Percentiles rank a stretch among this genome's conserved stretches.
phyloP scores from a whole-genome alignment of 805 yeast species.

The Candida namnaoensis region DNA sequence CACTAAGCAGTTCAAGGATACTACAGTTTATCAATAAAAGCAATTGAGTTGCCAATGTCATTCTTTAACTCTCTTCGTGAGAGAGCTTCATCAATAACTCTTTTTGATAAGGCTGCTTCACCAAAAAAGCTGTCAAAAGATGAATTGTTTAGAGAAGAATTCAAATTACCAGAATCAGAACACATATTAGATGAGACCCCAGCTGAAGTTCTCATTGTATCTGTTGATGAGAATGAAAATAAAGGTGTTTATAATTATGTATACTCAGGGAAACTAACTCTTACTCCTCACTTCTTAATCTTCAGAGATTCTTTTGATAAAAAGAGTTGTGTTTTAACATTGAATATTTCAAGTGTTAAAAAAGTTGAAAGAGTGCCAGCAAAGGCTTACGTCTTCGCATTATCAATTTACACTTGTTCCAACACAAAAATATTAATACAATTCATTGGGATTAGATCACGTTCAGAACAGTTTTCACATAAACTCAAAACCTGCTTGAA shows the following conservation, averaged over 20 bases:
- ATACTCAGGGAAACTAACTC: constrained; percentile 55
- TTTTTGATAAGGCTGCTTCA: constrained; percentile 28
- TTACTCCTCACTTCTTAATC: constrained; percentile 69
- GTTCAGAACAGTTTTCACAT: constrained; percentile 74
- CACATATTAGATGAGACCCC: constrained; percentile 53
- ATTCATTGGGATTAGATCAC: constrained; percentile 70
- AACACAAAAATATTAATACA: constrained; percentile 57
- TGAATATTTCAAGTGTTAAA: constrained; percentile 72
- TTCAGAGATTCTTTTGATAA: constrained; percentile 67
- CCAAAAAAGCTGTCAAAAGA: constrained; percentile 48
- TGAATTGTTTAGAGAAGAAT: constrained; percentile 60
- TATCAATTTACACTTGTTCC: constrained; percentile 61
- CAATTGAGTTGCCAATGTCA: constrained; percentile 25
- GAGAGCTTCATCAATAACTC: constrained; percentile 33
- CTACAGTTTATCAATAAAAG: background rate
- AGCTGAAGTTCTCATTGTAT: constrained; percentile 46
- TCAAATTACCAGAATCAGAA: constrained; percentile 67
- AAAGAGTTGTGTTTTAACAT: constrained; percentile 53
- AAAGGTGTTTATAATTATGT: constrained; percentile 19
- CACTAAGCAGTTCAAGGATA: background rate
- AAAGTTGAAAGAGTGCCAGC: constrained; percentile 84
- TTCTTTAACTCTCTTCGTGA: constrained; percentile 34
- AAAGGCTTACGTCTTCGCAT: constrained; percentile 66
- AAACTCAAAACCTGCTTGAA: constrained; percentile 52
- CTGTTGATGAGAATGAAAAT: constrained; percentile 12